phyloP scores from a whole-genome alignment of 805 yeast species.

The Diddensiella transvaalensis region DNA sequence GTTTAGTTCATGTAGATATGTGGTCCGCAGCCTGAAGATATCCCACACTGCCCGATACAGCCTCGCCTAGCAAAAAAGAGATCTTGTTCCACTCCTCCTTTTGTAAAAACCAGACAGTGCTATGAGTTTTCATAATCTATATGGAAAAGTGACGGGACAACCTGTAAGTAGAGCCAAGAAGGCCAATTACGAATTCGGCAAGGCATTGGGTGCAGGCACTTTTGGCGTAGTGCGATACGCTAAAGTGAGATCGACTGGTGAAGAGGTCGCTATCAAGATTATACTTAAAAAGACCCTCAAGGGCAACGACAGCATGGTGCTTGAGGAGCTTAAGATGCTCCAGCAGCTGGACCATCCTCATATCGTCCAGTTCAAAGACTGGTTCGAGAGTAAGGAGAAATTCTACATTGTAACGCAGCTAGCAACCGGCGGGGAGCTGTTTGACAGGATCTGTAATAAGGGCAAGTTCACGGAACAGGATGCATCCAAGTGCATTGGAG shows the following conservation, averaged over 20 bases:
- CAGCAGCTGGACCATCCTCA: constrained; percentile 73
- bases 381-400: constrained; percentile 91
- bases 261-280: constrained; percentile 87
- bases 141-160: constrained; percentile 65
- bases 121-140: constrained; percentile 21
- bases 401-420: constrained; percentile 90
- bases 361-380: constrained; percentile 84
- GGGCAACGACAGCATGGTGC: constrained; percentile 71
- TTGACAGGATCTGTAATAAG: constrained; percentile 74
- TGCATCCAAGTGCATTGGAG: constrained; percentile 71
- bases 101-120: neutral
- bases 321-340: constrained; percentile 72
- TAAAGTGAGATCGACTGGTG: constrained; percentile 44
- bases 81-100: too few species aligned
- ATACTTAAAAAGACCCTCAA: constrained; percentile 79
- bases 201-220: constrained; percentile 90
- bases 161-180: constrained; percentile 68
- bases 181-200: constrained; percentile 68
- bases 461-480: constrained; percentile 88
- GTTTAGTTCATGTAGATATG: too few species aligned
- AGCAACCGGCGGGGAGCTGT: constrained; percentile 94
- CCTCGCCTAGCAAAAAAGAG: too few species aligned
- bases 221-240: constrained; percentile 92
- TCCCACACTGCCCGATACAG: too few species aligned
- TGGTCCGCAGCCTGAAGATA: too few species aligned